Base-by-base conservation (phyloP, 2,329 filamentous ascomycete genomes). In the Diplodia sapinea region DNA sequence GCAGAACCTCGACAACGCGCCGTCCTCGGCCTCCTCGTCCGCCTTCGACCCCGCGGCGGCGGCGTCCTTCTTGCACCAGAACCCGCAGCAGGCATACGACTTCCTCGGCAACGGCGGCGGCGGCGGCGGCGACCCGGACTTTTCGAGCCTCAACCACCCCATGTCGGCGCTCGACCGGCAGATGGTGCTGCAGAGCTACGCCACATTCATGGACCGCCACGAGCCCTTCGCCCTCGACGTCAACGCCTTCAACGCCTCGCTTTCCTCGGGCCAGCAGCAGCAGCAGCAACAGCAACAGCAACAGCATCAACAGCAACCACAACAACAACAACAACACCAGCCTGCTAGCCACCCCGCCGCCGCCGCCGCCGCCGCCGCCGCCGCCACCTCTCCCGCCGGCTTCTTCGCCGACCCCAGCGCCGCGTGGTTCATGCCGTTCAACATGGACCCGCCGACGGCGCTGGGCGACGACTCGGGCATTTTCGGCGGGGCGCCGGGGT, bases 371-470 rank as follows among this genome's bases (percentile, higher is more conserved):
- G 5, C 17, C n/a, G 17, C 40, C 40, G n/a, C 38, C 4, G 7
- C 43, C 43, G 17, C 40, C 5, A 0, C 6, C 6, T 15, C 66
- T 15, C n/a, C 33, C 29, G 36, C 75, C 7, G 69, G 57, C 26
- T 63, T 67, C 51, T 76, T 78, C 69, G 73, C 74, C 69, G 80
- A 83, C 68, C 79, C 81, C 0, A 80, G 79, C 55, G 90, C 89
- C 64, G 92, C 91, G 5, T 98, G 94, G 92, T 96, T 96, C 78
- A 89, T 96, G 82, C 93, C 94, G 1, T 96, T 97, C 79, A 96
- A 96, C 75, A 88, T 96, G 79, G 91, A 95, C 68, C 91, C 93
- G 23, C 88, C 91, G 0, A 71, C 71, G 9, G 65, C 77, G 23
- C 20, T 57, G 55, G 79, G 76, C 1, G 79, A 81, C 6, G 80